Base-by-base conservation (phyloP, 2,329 filamentous ascomycete species). In the Pyrenophora tritici-repentis region DNA sequence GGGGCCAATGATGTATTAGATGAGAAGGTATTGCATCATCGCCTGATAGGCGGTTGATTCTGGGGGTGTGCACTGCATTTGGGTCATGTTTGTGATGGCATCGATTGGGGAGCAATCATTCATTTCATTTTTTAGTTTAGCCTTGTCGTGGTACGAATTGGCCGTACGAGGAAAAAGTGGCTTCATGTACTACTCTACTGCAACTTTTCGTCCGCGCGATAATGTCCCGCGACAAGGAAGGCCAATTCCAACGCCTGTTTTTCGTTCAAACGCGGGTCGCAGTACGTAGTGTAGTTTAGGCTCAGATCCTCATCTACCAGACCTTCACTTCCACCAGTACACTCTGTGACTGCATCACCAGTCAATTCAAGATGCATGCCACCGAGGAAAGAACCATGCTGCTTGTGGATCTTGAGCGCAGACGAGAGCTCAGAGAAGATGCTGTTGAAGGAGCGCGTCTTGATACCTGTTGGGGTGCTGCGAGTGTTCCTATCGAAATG, bases 231-330 rank as follows among this genome's bases (percentile, higher is more conserved):
- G 40, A 99, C 87, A 66, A 97, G 76, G 73, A 99, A 99, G 0
- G 94, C 92, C 72, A 97, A 75, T 78, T 99, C 94, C 12, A 99
- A 81, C 1, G 94, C 92, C 79, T 99, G 94, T 78, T 97, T 97
- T 81, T 97, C 94, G 70, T 99, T 99, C 61, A 99, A 78, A 18
- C 94, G 79, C 4, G 94, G 94, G 73, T 99, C 94, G 73, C 94
- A 99, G 79, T 93, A 97, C 32, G 89, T 96, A 4, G 91, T 96
- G 75, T 99, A 99, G 67, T 96, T 92, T 59, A 91, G 83, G 2
- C 88, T 88, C 65, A 99, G 73, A 68, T 97, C 93, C 56, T 94
- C 89, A 73, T 97, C 94, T 31, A 84, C 89, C 52, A 97, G 77
- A 0, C 88, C 90, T 69, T 91, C 90, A 57, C 90, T 93, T 16